Percentiles rank a stretch among this genome's conserved stretches.
phyloP scores from a whole-genome alignment of 805 yeast species.

The Spathaspora hagerdaliae region DNA sequence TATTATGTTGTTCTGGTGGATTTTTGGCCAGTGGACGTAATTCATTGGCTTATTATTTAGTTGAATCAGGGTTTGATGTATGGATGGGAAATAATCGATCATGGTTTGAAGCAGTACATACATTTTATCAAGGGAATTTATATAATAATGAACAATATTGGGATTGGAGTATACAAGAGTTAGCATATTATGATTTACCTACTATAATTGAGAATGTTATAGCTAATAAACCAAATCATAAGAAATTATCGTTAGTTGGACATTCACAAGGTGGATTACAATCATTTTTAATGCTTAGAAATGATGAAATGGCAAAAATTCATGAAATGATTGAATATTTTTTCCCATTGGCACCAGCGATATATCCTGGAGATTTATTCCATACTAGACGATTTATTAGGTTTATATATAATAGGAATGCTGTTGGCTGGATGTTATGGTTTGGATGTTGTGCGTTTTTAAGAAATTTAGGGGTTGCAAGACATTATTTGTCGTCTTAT shows the following conservation, averaged over 20 bases:
- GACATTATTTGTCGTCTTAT: constrained; percentile 39
- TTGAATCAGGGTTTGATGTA: constrained; percentile 66
- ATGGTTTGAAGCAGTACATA: constrained; percentile 73
- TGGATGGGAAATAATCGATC: constrained; percentile 93
- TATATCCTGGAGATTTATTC: constrained; percentile 77
- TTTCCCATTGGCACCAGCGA: constrained; percentile 85
- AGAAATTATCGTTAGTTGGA: constrained; percentile 60
- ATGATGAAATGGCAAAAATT: constrained; percentile 25
- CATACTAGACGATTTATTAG: constrained; percentile 58
- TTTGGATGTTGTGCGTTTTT: constrained; percentile 80
- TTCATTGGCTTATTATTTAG: constrained; percentile 61
- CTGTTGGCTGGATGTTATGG: constrained; percentile 40
- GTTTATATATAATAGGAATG: constrained; percentile 54
- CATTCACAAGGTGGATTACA: constrained; percentile 97
- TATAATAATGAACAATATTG: constrained; percentile 57
- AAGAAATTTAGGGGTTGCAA: constrained; percentile 64
- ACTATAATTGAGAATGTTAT: constrained; percentile 63
- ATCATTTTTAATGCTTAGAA: constrained; percentile 63
- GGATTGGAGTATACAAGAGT: constrained; percentile 90
- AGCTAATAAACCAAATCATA: constrained; percentile 31
- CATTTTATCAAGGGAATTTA: constrained; percentile 26
- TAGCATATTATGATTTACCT: constrained; percentile 77
- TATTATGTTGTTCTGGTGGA: constrained; percentile 83
- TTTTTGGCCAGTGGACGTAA: constrained; percentile 79
- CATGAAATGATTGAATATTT: constrained; percentile 61